A percentile compares a stretch with the other conserved stretches of the same genome.
Conservation (phyloP, 352 stramenopile genomes). For the Phytophthora pseudosyringae region DNA sequence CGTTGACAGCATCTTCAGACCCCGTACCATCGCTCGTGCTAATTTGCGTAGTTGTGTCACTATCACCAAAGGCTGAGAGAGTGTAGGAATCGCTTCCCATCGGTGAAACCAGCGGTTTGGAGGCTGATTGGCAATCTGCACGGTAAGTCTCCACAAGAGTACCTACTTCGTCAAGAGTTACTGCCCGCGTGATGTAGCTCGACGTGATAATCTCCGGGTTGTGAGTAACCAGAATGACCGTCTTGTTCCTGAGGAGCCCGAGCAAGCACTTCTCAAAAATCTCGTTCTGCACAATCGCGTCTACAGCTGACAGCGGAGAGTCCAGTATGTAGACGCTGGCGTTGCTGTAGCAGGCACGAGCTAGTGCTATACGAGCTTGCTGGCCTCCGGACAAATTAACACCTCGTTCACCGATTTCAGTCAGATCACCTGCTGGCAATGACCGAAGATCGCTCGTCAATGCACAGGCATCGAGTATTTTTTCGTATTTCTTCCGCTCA, state of each 20-base stretch:
- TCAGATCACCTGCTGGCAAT: slow-evolving; percentile 77
- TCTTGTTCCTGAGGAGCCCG: slow-evolving; percentile 54
- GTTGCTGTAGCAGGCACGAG: slow-evolving; percentile 66
- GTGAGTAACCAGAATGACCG: slow-evolving; percentile 65
- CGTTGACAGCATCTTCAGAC: slow-evolving; percentile 8
- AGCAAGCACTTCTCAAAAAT: slow-evolving; percentile 79
- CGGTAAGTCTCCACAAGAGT: slow-evolving; percentile 25
- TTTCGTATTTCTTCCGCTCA: slow-evolving; percentile 58
- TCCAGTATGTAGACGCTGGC: slow-evolving; percentile 55
- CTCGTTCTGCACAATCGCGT: slow-evolving; percentile 75
- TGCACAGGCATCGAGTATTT: slow-evolving; percentile 64
- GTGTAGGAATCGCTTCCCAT: slow-evolving; percentile 14
- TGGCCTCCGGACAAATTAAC: slow-evolving; percentile 71
- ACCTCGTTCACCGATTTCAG: slow-evolving; percentile 71
- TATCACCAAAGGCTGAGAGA: slow-evolving; percentile 19
- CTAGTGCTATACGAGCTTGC: slow-evolving; percentile 66
- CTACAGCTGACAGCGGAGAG: slow-evolving; percentile 50
- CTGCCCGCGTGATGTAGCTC: slow-evolving; percentile 25
- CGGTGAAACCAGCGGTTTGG: slow-evolving; percentile 32
- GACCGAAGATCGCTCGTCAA: slow-evolving; percentile 70
- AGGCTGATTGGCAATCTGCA: slow-evolving; percentile 12
- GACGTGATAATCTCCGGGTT: slow-evolving; percentile 55
- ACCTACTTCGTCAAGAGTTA: slow-evolving; percentile 36
- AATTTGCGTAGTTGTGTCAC: slow-evolving; percentile 16
- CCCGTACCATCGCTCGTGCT: slow-evolving; percentile 20